phyloP scores from a whole-genome alignment of 2,329 filamentous ascomycete species.

The Diatrype stigma region DNA sequence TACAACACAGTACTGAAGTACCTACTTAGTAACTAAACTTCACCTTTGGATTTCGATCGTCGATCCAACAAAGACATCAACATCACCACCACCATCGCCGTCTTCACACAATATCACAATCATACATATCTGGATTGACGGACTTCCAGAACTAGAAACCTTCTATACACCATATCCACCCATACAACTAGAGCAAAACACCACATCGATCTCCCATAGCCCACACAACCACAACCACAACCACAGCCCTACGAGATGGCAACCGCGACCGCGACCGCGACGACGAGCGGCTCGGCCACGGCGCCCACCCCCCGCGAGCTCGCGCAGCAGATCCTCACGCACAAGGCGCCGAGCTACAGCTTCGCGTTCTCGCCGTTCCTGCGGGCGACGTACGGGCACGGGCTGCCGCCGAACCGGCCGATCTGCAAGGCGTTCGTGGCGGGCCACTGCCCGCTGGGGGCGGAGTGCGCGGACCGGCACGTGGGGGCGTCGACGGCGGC shows the following conservation, averaged over 20 bases:
- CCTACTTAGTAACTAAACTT: too few relatives aligned
- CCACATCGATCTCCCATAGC: neutral
- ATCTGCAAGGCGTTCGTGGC: constrained; percentile 82
- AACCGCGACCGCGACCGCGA: constrained; percentile 17
- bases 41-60: too few relatives aligned
- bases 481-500: constrained; percentile 36
- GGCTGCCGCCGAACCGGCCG: constrained; percentile 72
- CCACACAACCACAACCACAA: neutral
- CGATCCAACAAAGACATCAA: too few relatives aligned
- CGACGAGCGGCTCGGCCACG: constrained; percentile 19
- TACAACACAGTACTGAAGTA: too few relatives aligned
- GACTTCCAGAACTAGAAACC: too few relatives aligned
- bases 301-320: constrained; percentile 24
- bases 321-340: constrained; percentile 50
- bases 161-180: too few relatives aligned
- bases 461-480: constrained; percentile 83
- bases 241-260: too few relatives aligned
- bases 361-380: constrained; percentile 89
- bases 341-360: constrained; percentile 53
- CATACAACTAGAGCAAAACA: neutral
- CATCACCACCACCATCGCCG: too few relatives aligned
- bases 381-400: constrained; percentile 76
- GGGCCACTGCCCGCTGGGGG: constrained; percentile 82
- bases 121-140: too few relatives aligned
- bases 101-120: too few relatives aligned